A percentile compares a stretch with the other conserved stretches of the same genome.
These are phyloP conservation scores for Mesembryanthemum crystallinum DNA, from an alignment of 148 eudicot genomes.

Conservation along the genomic window DNA sequence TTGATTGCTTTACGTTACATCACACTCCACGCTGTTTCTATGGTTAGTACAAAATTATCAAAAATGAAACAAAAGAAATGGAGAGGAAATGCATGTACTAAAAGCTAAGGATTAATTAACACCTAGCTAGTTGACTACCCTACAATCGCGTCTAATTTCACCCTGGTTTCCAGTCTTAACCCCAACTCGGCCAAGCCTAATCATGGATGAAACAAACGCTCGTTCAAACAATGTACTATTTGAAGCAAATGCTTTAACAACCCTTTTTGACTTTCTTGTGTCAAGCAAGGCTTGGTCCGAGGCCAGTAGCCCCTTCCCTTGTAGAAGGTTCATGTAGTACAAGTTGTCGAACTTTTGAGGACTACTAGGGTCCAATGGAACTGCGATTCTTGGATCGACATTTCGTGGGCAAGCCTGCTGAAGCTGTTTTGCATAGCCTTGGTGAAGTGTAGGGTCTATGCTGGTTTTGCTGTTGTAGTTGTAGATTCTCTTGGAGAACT, in stretches of 20 bases:
- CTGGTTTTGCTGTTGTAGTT: conserved; percentile 35
- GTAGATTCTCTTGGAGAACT: conserved; percentile 59
- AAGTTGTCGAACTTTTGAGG: conserved; percentile 68
- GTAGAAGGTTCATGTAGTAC: conserved; percentile 53
- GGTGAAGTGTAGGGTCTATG: conserved; percentile 60
- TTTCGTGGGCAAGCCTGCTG: conserved; percentile 46
- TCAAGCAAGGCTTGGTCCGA: conserved; percentile 65
- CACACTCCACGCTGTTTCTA: background rate
- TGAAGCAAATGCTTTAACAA: conserved; percentile 55
- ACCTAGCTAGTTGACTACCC: conserved; percentile 28
- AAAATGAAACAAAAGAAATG: background rate
- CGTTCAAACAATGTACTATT: conserved; percentile 42
- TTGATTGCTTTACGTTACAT: background rate
- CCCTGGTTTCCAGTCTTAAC: conserved; percentile 63
- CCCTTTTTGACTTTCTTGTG: conserved; percentile 41
- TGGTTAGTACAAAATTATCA: background rate
- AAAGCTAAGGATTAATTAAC: too few relatives aligned
- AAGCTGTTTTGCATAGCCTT: conserved; percentile 48
- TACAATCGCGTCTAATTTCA: conserved; percentile 63
- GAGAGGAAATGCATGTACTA: background rate
- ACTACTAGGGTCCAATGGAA: conserved; percentile 65
- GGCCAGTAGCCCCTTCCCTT: conserved; percentile 53
- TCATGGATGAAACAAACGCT: conserved; percentile 61
- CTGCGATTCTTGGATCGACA: conserved; percentile 61
- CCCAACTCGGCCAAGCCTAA: conserved; percentile 65